phyloP scores from a whole-genome alignment of 805 yeast genomes.

The Ogataea ramenticola region DNA sequence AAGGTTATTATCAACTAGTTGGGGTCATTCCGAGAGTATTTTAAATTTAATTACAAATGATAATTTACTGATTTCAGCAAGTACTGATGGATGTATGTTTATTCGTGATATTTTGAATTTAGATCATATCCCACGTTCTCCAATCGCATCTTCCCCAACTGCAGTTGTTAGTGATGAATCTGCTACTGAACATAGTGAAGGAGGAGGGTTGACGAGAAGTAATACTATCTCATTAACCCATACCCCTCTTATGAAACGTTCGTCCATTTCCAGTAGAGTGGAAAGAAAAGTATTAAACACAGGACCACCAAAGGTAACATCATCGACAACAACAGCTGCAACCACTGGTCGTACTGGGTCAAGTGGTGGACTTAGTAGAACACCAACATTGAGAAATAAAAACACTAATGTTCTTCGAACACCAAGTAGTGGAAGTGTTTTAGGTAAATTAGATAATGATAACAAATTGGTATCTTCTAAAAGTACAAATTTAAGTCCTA shows the following conservation, averaged over 20 bases:
- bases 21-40: constrained; percentile 56
- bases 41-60: constrained; percentile 29
- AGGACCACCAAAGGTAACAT: not conserved
- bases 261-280: constrained; percentile 15
- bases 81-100: constrained; percentile 50
- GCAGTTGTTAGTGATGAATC: too few species aligned
- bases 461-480: not conserved
- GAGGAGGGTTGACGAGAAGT: not conserved
- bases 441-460: not conserved
- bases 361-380: not conserved
- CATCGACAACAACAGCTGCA: too few species aligned
- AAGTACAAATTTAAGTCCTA: not conserved
- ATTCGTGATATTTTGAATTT: constrained; percentile 29
- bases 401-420: not conserved
- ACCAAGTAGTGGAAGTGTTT: not conserved
- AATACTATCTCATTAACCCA: constrained; percentile 6
- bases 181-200: too few species aligned
- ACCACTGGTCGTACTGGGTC: too few species aligned
- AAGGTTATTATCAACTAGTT: constrained; percentile 38
- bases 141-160: too few species aligned
- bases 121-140: not conserved
- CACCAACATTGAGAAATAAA: not conserved
- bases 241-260: constrained; percentile 2
- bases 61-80: constrained; percentile 31
- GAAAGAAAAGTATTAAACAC: constrained; percentile 12